phyloP scores from a whole-genome alignment of 805 yeast species.

The Komagataella phaffii region DNA sequence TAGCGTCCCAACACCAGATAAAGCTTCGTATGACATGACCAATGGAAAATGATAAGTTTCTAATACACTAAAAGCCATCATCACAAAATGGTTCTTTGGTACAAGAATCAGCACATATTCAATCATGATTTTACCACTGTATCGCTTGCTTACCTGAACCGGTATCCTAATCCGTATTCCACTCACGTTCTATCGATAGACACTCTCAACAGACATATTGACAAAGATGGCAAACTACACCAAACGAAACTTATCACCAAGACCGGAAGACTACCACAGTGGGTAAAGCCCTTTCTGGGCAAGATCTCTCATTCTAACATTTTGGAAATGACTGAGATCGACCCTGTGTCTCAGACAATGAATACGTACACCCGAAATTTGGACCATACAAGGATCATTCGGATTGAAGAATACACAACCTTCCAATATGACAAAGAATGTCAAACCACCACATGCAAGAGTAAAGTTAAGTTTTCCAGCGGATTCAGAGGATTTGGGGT shows the following conservation, averaged over 20 bases:
- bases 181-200: constrained; percentile 77
- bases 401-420: constrained; percentile 64
- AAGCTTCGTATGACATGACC: not conserved
- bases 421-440: constrained; percentile 26
- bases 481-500: constrained; percentile 52
- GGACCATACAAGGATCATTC: constrained; percentile 68
- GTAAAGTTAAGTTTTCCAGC: constrained; percentile 51
- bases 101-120: constrained; percentile 40
- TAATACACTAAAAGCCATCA: not conserved
- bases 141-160: constrained; percentile 61
- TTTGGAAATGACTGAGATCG: constrained; percentile 63
- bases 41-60: not conserved
- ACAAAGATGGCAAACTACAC: constrained; percentile 47
- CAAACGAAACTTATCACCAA: constrained; percentile 68
- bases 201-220: constrained; percentile 50
- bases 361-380: constrained; percentile 66
- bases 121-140: constrained; percentile 59
- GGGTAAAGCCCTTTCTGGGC: constrained; percentile 68
- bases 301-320: constrained; percentile 64
- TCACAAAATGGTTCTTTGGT: constrained; percentile 47
- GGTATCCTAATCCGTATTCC: constrained; percentile 73
- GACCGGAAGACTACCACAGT: constrained; percentile 67
- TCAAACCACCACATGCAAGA: constrained; percentile 3
- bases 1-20: not conserved
- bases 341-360: constrained; percentile 42